Base-by-base conservation (phyloP, 257 asterid species). In the Knoxia roxburghii region DNA sequence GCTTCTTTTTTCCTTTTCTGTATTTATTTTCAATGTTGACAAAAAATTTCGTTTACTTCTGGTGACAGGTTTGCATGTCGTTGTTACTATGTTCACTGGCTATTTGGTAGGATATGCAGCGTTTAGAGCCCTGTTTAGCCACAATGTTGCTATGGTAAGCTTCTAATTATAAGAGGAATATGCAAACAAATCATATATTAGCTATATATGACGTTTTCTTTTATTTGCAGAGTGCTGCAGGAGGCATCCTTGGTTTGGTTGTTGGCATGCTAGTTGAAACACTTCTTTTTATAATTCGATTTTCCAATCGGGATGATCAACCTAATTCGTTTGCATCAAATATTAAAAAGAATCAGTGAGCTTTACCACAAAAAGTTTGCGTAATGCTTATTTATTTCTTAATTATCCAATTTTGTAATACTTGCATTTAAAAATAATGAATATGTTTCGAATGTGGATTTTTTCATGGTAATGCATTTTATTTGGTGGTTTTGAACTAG, bases 161-260 rank as follows among this genome's bases (percentile, higher is more conserved):
- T 50, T 46, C 68, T 26, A 45, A 54, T 23, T 26, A 3, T 46
- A 35, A 18, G 33, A 35, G 5, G 40, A 59, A 68, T 50, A 7
- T 50, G 63, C 21, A n/a, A 13, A 21, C 20, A 23, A 46, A 40
- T 24, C 5, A 18, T 66, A 9, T 35, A 27, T 51, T 29, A 7
- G 30, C 30, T 20, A 23, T 32, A 29, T 15, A 7, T 1, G 57
- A 1, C 43, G 4, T 0, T 21, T 7, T 26, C 5, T 67, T 7
- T 61, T 51, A 11, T 43, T 20, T n/a, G 72, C 50, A 93, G 99
- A 83, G 84, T 71, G 96, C 99, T 79, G 97, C 96, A 27, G 97
- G 99, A 51, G 96, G 99, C 65, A 84, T 94, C 71, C 95, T 94
- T 69, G 99, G 99, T 55, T 82, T 94, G 83, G 96, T 94, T 70